phyloP scores from a whole-genome alignment of 2,329 filamentous ascomycete genomes.

The Penicillium psychrosexuale region DNA sequence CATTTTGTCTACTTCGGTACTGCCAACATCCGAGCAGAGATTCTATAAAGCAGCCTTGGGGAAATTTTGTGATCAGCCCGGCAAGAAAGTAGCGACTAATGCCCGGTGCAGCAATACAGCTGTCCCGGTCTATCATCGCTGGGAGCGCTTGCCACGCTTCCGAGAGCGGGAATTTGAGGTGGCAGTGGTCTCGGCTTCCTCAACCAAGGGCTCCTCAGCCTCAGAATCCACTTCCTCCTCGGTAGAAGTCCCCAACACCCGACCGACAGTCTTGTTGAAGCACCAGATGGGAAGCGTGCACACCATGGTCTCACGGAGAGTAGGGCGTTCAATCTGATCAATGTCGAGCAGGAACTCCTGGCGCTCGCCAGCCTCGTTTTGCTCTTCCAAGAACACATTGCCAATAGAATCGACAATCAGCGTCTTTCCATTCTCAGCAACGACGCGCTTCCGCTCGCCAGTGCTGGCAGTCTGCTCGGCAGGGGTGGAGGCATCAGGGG shows the following conservation, averaged over 20 bases:
- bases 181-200: constrained; percentile 27
- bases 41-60: constrained; percentile 5
- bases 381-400: constrained; percentile 91
- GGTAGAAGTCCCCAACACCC: constrained; percentile 23
- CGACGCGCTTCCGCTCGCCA: constrained; percentile 79
- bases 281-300: constrained; percentile 73
- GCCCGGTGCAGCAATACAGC: background rate
- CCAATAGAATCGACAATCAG: constrained; percentile 88
- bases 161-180: constrained; percentile 23
- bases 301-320: constrained; percentile 77
- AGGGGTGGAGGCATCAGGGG: constrained; percentile 51
- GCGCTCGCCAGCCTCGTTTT: constrained; percentile 78
- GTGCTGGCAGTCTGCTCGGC: constrained; percentile 54
- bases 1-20: constrained; percentile 5
- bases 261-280: constrained; percentile 51
- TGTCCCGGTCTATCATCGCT: constrained; percentile 23
- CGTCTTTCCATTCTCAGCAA: constrained; percentile 92
- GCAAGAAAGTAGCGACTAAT: background rate
- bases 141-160: constrained; percentile 30
- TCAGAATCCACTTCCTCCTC: constrained; percentile 22
- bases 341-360: constrained; percentile 87
- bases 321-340: constrained; percentile 74
- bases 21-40: background rate
- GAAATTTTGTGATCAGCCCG: background rate
- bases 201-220: constrained; percentile 16